These are phyloP conservation scores for Moniliella sp. DNA, from an alignment of 1,284 basidiomycete genomes.

Conservation along the genomic window DNA sequence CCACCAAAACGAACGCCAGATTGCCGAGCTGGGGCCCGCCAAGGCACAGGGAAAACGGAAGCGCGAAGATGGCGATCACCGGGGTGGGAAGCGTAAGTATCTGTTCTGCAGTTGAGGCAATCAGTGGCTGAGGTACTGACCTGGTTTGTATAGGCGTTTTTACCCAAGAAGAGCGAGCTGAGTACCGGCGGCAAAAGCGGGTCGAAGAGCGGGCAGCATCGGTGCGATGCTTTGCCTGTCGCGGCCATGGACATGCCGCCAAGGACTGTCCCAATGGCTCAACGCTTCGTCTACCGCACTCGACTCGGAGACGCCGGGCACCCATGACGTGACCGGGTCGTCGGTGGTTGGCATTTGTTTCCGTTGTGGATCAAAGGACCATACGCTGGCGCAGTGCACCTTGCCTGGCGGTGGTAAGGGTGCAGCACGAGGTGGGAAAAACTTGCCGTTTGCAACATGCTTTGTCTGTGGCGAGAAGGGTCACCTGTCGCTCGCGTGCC, in stretches of 20 bases:
- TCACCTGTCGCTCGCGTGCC: conserved; percentile 60
- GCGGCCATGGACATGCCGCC: conserved; percentile 61
- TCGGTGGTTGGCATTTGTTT: conserved; percentile 19
- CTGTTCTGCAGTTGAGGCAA: too few relatives aligned
- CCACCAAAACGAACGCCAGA: too few relatives aligned
- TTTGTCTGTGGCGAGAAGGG: conserved; percentile 63
- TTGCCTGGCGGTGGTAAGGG: conserved; percentile 40
- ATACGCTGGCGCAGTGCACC: too few relatives aligned
- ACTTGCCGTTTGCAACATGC: conserved; percentile 68
- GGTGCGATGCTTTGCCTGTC: conserved; percentile 68
- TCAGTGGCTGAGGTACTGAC: too few relatives aligned
- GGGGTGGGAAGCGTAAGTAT: too few relatives aligned
- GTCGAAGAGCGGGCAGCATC: conserved; percentile 43
- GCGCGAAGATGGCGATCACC: too few relatives aligned
- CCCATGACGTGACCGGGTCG: conserved; percentile 31
- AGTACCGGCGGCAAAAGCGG: conserved; percentile 49
- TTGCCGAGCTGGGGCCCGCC: too few relatives aligned
- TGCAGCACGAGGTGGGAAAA: conserved; percentile 37
- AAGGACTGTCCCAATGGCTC: conserved; percentile 46
- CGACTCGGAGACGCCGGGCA: conserved; percentile 5
- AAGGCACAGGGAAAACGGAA: too few relatives aligned
- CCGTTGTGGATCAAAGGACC: conserved; percentile 1
- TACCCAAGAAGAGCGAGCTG: conserved; percentile 39
- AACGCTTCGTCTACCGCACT: conserved; percentile 4
- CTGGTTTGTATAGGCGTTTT: too few relatives aligned